Base-by-base conservation (phyloP, 2,329 filamentous ascomycete species). In the Seiridium cupressi region DNA sequence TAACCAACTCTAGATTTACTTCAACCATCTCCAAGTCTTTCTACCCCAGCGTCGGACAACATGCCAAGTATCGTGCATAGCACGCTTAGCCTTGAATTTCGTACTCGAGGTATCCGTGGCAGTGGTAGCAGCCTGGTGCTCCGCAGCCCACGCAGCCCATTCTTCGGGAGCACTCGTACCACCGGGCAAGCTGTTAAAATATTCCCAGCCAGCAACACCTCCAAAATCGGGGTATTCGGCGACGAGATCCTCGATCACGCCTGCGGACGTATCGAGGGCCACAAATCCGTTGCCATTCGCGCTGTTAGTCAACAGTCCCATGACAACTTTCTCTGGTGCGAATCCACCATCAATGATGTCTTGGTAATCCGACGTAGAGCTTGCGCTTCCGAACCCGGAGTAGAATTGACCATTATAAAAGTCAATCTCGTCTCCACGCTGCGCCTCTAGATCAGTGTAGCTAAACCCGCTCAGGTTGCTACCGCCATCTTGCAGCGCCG, bases 331-430 rank as follows among this genome's bases (percentile, higher is more conserved):
- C 26, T 85, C 77, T 0, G 91, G 82, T 2, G 84, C 79, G 88
- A 91, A 97, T 7, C 92, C 92, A 49, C 82, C 79, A 11, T 79
- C 77, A 7, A 86, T 65, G 56, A 86, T 80, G 55, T 73, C 65
- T 59, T 84, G 79, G 69, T 84, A 87, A 71, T 80, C 77, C 46
- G 71, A 58, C 0, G 81, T 74, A 35, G 69, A 78, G 51, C 68
- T 73, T 61, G 81, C 76, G 65, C 81, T 80, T 7, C 92, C 92
- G 88, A 92, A 97, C 1, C 92, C 92, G 70, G 91, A 95, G 80
- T 97, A 97, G 75, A 97, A 96, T 71, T 97, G 93, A 5, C 89
- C 83, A 71, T 97, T 97, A 74, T 97, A 97, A 86, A 92, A 97
- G 3, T 83, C 81, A 35, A 97, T 90, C 48, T 89, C 82, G 13